A percentile compares a stretch with the other conserved stretches of the same genome.
Conservation (phyloP, 2,329 filamentous ascomycete species). For the Leptographium wingfieldii region DNA sequence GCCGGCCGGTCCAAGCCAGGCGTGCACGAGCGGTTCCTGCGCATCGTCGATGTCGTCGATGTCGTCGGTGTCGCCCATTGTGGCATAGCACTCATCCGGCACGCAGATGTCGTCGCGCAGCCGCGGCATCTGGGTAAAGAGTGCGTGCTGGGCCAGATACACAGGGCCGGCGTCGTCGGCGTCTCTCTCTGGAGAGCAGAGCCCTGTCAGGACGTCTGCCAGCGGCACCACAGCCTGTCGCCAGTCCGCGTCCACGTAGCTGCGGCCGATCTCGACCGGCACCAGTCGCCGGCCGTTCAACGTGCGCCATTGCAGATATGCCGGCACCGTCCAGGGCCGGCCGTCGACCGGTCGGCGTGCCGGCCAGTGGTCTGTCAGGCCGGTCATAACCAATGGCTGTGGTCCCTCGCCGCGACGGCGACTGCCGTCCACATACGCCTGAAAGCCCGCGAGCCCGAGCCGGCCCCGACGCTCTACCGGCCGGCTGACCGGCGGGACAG, state of each 20-base stretch:
- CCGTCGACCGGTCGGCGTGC: constrained; percentile 39
- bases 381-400: constrained; percentile 17
- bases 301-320: constrained; percentile 63
- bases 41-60: background rate
- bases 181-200: background rate
- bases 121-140: constrained; percentile 69
- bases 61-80: constrained; percentile 26
- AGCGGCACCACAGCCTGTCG: constrained; percentile 71
- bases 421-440: constrained; percentile 40
- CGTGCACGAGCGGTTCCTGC: constrained; percentile 61
- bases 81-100: constrained; percentile 75
- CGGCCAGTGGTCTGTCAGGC: constrained; percentile 60
- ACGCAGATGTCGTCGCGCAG: constrained; percentile 63
- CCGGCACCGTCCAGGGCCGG: constrained; percentile 57
- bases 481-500: constrained; percentile 27
- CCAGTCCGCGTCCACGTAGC: constrained; percentile 80
- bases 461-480: constrained; percentile 29
- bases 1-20: constrained; percentile 79
- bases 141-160: constrained; percentile 86
- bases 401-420: background rate
- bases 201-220: constrained; percentile 47
- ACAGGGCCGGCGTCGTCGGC: constrained; percentile 25
- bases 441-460: constrained; percentile 47
- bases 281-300: constrained; percentile 68
- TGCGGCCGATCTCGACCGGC: constrained; percentile 73